Conservation (phyloP, 495 filamentous ascomycete species). For the Acidiella bohemica region DNA sequence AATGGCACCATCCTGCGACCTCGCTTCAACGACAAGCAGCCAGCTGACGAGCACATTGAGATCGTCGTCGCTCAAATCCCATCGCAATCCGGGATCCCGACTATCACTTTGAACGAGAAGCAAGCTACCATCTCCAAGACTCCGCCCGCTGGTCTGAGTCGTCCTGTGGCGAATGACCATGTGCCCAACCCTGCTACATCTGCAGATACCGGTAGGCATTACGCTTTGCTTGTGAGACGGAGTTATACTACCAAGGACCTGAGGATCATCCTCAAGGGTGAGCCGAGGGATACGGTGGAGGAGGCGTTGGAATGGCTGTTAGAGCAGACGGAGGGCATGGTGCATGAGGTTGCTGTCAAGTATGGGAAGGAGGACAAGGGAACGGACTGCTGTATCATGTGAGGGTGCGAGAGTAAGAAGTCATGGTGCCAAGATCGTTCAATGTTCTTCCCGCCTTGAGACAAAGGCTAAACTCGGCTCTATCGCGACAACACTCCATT, state of each 20-base stretch:
- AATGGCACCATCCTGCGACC: conserved; percentile 5
- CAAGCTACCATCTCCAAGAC: no score
- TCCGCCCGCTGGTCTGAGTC: no score
- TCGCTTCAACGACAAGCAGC: not conserved
- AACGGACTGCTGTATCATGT: not conserved
- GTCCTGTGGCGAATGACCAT: not conserved
- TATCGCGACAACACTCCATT: no score
- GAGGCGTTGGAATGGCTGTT: conserved; percentile 14
- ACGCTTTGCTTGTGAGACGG: conserved; percentile 4
- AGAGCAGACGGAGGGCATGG: conserved; percentile 4
- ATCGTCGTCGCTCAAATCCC: conserved; percentile 5
- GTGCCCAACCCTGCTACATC: not conserved
- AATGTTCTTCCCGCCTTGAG: no score
- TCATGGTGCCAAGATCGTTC: not conserved
- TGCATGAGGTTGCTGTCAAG: not conserved
- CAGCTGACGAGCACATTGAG: conserved; percentile 9
- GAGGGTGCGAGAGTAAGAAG: not conserved
- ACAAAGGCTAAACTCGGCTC: no score
- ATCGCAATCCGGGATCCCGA: no score
- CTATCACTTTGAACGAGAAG: not conserved
- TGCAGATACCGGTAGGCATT: conserved; percentile 1
- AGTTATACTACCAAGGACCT: not conserved
- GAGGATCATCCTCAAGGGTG: conserved; percentile 8
- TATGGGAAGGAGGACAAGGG: not conserved
- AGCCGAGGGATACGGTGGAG: conserved; percentile 8